phyloP scores from a whole-genome alignment of 2,329 filamentous ascomycete species.

The Dothideomycetidae sp. region DNA sequence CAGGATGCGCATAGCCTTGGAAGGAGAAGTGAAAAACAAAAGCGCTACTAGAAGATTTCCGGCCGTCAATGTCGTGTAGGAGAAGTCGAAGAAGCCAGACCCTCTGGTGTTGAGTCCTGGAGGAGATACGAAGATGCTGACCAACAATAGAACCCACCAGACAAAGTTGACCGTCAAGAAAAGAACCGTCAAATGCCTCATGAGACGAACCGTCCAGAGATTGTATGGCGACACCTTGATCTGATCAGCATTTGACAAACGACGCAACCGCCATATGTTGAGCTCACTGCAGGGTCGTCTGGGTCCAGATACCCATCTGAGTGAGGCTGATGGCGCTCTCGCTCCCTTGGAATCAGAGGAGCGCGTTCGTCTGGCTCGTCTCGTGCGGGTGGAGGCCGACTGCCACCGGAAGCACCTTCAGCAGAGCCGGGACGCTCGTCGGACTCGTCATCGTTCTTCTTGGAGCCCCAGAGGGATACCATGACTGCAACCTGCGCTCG shows the following conservation, averaged over 20 bases:
- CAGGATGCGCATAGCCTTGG: constrained; percentile 60
- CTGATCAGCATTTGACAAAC: constrained; percentile 14
- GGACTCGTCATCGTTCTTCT: constrained; percentile 31
- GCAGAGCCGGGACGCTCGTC: constrained; percentile 19
- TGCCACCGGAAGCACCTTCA: constrained; percentile 11
- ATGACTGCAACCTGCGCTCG: too few species aligned
- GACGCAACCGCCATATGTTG: neutral
- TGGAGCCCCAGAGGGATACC: constrained; percentile 42
- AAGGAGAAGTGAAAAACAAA: constrained; percentile 78
- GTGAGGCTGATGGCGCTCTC: constrained; percentile 39
- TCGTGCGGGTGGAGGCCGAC: constrained; percentile 15
- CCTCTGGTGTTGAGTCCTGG: constrained; percentile 75
- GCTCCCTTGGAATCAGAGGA: constrained; percentile 46
- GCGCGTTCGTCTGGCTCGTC: constrained; percentile 42
- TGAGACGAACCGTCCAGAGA: constrained; percentile 72
- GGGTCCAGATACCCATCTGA: constrained; percentile 57
- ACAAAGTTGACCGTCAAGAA: constrained; percentile 63
- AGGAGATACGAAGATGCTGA: constrained; percentile 80
- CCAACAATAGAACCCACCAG: constrained; percentile 89
- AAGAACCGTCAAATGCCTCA: constrained; percentile 63
- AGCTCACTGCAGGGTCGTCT: constrained; percentile 62
- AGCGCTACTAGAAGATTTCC: constrained; percentile 62
- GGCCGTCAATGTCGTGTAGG: constrained; percentile 64
- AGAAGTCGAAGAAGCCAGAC: constrained; percentile 83
- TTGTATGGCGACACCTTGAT: constrained; percentile 71